Conservation (phyloP, 805 yeast species). For the Candida incommunis region DNA sequence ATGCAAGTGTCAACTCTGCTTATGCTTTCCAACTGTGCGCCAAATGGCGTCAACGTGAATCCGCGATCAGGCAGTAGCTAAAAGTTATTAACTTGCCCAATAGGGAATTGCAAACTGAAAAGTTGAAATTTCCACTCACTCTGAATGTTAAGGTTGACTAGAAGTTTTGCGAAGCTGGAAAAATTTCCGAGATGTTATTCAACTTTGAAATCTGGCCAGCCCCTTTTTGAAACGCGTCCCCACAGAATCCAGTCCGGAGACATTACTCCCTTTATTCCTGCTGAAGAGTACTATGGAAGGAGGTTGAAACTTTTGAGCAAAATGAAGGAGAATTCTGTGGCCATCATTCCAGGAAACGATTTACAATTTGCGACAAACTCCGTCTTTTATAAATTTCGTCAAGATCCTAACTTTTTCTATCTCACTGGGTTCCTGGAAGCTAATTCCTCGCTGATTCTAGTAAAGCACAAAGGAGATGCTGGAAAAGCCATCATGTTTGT, state of each 20-base stretch:
- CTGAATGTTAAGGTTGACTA: background rate
- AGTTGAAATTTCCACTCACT: no score
- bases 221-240: constrained; percentile 75
- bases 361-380: constrained; percentile 77
- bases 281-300: constrained; percentile 67
- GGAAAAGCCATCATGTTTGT: constrained; percentile 65
- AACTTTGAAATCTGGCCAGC: constrained; percentile 45
- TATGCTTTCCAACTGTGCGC: no score
- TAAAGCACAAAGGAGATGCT: constrained; percentile 27
- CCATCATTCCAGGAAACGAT: constrained; percentile 59
- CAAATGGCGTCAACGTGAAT: no score
- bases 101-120: no score
- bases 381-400: constrained; percentile 86
- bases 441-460: constrained; percentile 45
- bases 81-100: no score
- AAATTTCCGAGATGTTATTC: no score
- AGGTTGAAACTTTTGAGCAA: constrained; percentile 41
- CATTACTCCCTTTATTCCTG: constrained; percentile 77
- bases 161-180: no score
- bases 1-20: no score
- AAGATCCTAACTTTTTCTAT: constrained; percentile 76
- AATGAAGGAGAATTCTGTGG: constrained; percentile 51
- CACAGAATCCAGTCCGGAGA: constrained; percentile 60
- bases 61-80: no score
- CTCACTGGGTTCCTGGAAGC: constrained; percentile 92